Conservation (phyloP, 768 basidiomycete genomes). For the Termitomyces sp. region DNA sequence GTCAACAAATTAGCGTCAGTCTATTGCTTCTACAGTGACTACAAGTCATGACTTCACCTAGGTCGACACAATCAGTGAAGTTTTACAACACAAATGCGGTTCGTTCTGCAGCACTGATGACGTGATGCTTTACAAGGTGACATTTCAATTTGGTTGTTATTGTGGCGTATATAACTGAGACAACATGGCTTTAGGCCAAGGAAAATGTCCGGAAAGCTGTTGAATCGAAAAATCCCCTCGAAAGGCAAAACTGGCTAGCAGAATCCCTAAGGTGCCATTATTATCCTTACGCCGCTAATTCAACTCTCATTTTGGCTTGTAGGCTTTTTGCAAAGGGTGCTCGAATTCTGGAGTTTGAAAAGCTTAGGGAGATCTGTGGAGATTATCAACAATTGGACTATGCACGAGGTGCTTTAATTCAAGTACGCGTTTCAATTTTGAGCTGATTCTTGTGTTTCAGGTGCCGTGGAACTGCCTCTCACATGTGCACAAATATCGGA, state of each 20-base stretch:
- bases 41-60: conserved; percentile 23
- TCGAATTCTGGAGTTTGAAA: conserved; percentile 75
- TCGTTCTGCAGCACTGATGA: conserved; percentile 98
- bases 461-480: conserved; percentile 81
- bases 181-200: conserved; percentile 56
- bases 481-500: conserved; percentile 79
- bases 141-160: conserved; percentile 11
- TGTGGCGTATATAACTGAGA: background rate
- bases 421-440: background rate
- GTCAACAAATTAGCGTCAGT: conserved; percentile 89
- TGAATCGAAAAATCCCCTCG: conserved; percentile 66
- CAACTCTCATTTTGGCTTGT: conserved; percentile 2
- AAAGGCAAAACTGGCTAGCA: conserved; percentile 72
- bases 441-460: conserved; percentile 28
- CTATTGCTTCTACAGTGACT: background rate
- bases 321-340: conserved; percentile 90
- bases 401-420: conserved; percentile 54
- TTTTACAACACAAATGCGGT: conserved; percentile 90
- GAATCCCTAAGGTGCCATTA: conserved; percentile 78
- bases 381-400: conserved; percentile 85
- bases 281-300: background rate
- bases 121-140: conserved; percentile 93
- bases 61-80: conserved; percentile 97
- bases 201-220: conserved; percentile 91
- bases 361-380: conserved; percentile 79